Base-by-base conservation (phyloP, 208 protist genomes). In the Trypanosomatidae sp. region DNA sequence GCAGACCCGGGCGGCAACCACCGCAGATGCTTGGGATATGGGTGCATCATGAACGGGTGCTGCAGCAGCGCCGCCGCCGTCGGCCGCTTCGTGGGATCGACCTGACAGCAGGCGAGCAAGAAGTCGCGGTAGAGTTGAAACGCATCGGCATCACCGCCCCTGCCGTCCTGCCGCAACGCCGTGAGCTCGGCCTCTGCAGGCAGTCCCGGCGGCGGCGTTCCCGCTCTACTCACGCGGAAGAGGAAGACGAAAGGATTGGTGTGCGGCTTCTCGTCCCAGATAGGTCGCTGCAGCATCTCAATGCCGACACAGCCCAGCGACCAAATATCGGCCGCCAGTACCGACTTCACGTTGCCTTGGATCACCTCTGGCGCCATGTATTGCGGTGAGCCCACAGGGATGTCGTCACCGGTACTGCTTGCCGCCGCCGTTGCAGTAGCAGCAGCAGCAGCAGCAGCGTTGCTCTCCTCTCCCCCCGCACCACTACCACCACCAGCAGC, bases 311-410 rank as follows among this genome's bases (percentile, higher is more conserved):
- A 96, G 33, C 92, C 92, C 3, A 96, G 36, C 3, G 84, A 80
- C 92, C 92, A 95, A 6, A 96, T 85, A 69, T 96, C 92, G 3
- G 72, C 82, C 22, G 85, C 74, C 8, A 74, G 46, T 28, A 43
- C 33, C 5, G 66, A 77, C 28, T 30, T 62, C 39, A 71, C 69
- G 3, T 72, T 59, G 39, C 84, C 82, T 60, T 87, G 74, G 53
- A 91, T 86, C 33, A 89, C 73, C 78, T 97, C 93, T 1, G 93
- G 93, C 12, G 91, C 80, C 87, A 96, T 97, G 73, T 80, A 96
- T 22, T 81, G 62, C 44, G 90, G 90, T 3, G 93, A 93, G 9
- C 93, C 91, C 2, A 82, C 72, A 9, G 86, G 80, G 52, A 73
- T 60, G 64, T 64, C 69, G 41, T 4, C 52, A n/a, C n/a, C n/a